Base-by-base conservation (phyloP, 495 filamentous ascomycete species). In the Geopyxis carbonaria region DNA sequence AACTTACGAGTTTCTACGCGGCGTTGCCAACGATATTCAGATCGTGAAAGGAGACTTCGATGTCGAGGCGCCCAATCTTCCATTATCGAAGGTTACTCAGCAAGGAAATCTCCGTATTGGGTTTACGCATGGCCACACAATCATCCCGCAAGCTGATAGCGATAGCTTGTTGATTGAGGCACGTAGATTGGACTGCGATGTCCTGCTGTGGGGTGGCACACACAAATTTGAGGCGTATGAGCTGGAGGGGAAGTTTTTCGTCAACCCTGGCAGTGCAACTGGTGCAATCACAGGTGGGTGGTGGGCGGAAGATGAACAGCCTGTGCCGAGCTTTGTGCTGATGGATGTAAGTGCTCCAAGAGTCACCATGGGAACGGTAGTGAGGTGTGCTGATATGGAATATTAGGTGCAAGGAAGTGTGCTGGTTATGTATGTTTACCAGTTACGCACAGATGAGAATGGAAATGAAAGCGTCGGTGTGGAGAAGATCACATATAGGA, bases 171-270 rank as follows among this genome's bases (percentile, higher is more conserved):
- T 99, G 36, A 93, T 93, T 43, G 84, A 91, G 42, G 89, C 89
- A 19, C 76, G 89, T 45, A 81, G 87, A 58, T 76, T 99, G 64
- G 89, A 95, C 55, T 91, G 94, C 13, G 89, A 99, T 64, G 81
- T 99, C 31, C 61, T 99, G 38, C 75, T 93, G 47, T 99, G 84
- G 84, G 89, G 85, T 30, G 91, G 89, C n/a, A 93, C 87, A 10
- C 87, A 94, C 62, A 68, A 74, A 9, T 99, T 99, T 57, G 89
- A 99, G 64, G 92, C 91, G 21, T 97, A 93, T 55, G 91, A 97
- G 66, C 76, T 94, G 61, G 91, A 94, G 65, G 91, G 89, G 37
- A 83, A 91, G 59, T 97, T 97, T 65, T 97, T 97, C 60, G 76
- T 97, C 30, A 97, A 95, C 56, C 89, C 89, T 2, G 89, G 89